Conservation (phyloP, 2,329 filamentous ascomycete genomes). For the Colletotrichum chlorophyti region DNA sequence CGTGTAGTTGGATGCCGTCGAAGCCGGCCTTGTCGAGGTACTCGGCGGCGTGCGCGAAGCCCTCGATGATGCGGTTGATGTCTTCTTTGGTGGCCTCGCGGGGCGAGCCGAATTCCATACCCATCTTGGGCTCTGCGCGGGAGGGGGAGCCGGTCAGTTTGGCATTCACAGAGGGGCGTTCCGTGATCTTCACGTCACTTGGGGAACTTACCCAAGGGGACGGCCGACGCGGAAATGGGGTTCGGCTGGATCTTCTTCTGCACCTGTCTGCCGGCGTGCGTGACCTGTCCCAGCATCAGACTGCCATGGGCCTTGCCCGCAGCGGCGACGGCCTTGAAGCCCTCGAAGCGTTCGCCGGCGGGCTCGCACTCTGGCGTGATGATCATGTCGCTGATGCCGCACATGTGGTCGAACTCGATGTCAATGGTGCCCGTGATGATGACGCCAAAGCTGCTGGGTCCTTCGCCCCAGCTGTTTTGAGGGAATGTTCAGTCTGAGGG, state of each 20-base stretch:
- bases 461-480: slow-evolving; percentile 59
- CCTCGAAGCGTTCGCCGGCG: slow-evolving; percentile 65
- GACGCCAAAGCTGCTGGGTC: slow-evolving; percentile 52
- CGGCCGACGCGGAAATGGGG: slow-evolving; percentile 49
- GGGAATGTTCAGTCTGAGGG: background rate
- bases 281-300: slow-evolving; percentile 67
- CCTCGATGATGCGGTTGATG: slow-evolving; percentile 62
- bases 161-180: no score
- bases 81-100: slow-evolving; percentile 60
- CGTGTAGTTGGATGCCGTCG: slow-evolving; percentile 58
- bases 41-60: slow-evolving; percentile 67
- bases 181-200: background rate
- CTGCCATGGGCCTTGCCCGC: slow-evolving; percentile 63
- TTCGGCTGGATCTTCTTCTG: slow-evolving; percentile 38
- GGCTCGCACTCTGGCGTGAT: slow-evolving; percentile 59
- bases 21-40: slow-evolving; percentile 69
- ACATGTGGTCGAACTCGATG: slow-evolving; percentile 66
- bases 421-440: slow-evolving; percentile 71
- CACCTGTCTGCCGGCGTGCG: slow-evolving; percentile 66
- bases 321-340: slow-evolving; percentile 62
- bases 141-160: no score
- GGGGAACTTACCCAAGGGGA: slow-evolving; percentile 37
- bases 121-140: slow-evolving; percentile 31
- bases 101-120: slow-evolving; percentile 51
- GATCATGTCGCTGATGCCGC: slow-evolving; percentile 63